Evolutionary conservation across 169 alveolate species (phyloP).

Genomic region (Cryptosporidium sp.): DNA sequence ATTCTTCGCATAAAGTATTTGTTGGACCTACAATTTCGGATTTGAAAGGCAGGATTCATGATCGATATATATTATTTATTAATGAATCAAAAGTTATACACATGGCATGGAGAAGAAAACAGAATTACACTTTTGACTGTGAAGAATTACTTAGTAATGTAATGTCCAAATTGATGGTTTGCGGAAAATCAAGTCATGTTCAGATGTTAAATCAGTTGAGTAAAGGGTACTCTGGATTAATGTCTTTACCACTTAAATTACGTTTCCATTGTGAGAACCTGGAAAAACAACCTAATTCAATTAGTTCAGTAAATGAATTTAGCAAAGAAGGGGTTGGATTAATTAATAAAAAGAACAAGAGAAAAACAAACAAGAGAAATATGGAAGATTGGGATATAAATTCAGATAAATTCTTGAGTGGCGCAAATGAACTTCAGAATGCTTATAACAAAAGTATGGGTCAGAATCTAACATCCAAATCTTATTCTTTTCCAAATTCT

Average conservation of each 20-base stretch:
- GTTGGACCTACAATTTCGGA: conserved; percentile 72
- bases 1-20: conserved; percentile 70
- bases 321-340: background rate
- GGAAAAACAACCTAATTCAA: conserved; percentile 27
- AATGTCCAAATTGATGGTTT: conserved; percentile 50
- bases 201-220: conserved; percentile 45
- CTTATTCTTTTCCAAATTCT: conserved; percentile 52
- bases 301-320: background rate
- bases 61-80: conserved; percentile 52
- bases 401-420: conserved; percentile 39
- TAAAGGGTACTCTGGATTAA: conserved; percentile 38
- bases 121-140: conserved; percentile 51
- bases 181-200: conserved; percentile 24
- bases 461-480: conserved; percentile 2
- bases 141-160: conserved; percentile 59
- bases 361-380: conserved; percentile 18
- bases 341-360: conserved; percentile 45
- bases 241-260: conserved; percentile 49
- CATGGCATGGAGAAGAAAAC: conserved; percentile 75
- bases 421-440: conserved; percentile 24
- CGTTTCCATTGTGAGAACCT: conserved; percentile 19
- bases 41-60: conserved; percentile 71
- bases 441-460: conserved; percentile 18
- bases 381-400: conserved; percentile 67
- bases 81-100: conserved; percentile 75